These are phyloP conservation scores for Colletotrichum falcatum DNA, from an alignment of 2,329 filamentous ascomycete species.

Conservation along the genomic window DNA sequence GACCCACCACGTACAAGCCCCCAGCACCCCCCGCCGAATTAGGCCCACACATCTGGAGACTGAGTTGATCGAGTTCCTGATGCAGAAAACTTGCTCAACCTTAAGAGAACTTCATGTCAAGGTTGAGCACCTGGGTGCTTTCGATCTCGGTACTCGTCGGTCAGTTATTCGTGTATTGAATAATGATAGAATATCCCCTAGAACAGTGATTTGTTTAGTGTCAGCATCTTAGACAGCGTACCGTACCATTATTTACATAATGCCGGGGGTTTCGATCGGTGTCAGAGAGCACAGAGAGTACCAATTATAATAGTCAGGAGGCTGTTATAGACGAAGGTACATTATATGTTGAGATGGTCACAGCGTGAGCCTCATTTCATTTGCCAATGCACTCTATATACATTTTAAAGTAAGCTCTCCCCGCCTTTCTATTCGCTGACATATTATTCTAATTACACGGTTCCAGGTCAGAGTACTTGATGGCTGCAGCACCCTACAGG, in stretches of 20 bases:
- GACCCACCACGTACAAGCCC: neutral
- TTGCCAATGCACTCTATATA: no score
- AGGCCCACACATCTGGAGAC: slow-evolving; percentile 3
- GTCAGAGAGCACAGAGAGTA: no score
- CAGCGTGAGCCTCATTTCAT: accelerated
- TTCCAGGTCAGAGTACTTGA: neutral
- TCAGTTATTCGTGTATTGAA: no score
- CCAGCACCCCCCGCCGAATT: neutral
- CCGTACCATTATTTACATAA: no score
- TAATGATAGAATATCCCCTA: neutral
- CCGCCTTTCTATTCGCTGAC: neutral
- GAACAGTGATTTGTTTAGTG: neutral
- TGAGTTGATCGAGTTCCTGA: slow-evolving; percentile 3
- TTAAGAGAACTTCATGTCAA: neutral
- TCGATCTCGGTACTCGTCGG: neutral
- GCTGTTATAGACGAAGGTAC: neutral
- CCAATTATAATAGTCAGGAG: neutral
- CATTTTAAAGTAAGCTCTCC: no score
- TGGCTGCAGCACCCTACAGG: neutral
- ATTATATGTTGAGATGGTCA: no score
- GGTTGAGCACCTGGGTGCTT: neutral
- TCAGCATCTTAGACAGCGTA: neutral
- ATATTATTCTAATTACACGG: neutral
- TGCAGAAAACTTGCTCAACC: slow-evolving; percentile 13
- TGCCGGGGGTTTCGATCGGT: no score